A percentile compares a stretch with the other conserved stretches of the same genome.
Conservation (phyloP, 2,329 filamentous ascomycete genomes). For the Beauveria rudraprayagi region DNA sequence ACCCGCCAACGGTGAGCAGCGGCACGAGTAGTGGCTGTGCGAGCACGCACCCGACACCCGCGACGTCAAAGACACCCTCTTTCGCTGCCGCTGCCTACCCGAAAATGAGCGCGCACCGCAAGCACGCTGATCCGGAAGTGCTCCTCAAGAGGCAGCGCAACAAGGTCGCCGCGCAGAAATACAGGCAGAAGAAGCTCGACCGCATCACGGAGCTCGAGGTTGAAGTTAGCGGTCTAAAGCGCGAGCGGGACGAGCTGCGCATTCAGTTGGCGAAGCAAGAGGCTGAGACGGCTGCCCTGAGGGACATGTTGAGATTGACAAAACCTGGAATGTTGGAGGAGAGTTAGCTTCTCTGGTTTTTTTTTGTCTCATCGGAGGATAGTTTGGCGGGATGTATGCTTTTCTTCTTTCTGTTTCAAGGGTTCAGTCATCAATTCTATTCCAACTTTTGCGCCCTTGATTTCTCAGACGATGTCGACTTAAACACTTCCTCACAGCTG, state of each 20-base stretch:
- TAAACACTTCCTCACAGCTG: constrained; percentile 1
- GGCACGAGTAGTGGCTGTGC: neutral
- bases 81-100: neutral
- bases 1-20: neutral
- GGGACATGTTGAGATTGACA: constrained; percentile 22
- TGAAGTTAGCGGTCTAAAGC: constrained; percentile 41
- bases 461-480: constrained; percentile 6
- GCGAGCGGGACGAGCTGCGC: constrained; percentile 49
- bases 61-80: neutral
- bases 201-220: constrained; percentile 48
- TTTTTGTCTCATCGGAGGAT: neutral
- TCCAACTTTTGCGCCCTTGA: neutral
- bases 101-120: neutral
- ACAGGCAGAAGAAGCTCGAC: constrained; percentile 56
- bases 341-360: constrained; percentile 1
- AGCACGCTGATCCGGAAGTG: constrained; percentile 14
- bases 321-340: neutral
- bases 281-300: constrained; percentile 49
- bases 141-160: constrained; percentile 49
- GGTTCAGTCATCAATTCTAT: neutral
- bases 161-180: constrained; percentile 54
- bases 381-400: constrained; percentile 1
- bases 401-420: neutral
- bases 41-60: neutral
- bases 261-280: constrained; percentile 49